These are phyloP conservation scores for Termitomyces sp. DNA, from an alignment of 1,284 basidiomycete genomes.

Conservation along the genomic window DNA sequence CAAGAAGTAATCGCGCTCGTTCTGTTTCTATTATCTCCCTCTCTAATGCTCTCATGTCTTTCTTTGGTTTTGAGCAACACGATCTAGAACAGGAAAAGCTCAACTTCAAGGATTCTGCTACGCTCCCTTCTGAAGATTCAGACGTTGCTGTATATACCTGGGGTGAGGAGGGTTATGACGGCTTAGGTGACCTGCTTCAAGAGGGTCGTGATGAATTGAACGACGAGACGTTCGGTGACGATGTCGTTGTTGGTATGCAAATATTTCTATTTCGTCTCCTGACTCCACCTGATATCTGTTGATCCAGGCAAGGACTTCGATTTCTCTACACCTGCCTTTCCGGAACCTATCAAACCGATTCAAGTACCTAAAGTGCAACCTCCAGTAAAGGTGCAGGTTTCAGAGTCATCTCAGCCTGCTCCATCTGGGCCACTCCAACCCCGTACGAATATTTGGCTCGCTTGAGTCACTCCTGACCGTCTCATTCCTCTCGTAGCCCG, in stretches of 20 bases:
- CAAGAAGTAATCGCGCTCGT: conserved; percentile 1
- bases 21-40: conserved; percentile 1
- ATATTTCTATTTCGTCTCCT: conserved; percentile 1
- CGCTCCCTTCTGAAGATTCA: conserved; percentile 60
- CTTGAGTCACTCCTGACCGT: conserved; percentile 18
- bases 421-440: conserved; percentile 19
- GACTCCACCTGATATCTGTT: conserved; percentile 8
- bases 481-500: conserved; percentile 27
- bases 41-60: conserved; percentile 57
- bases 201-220: conserved; percentile 90
- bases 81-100: conserved; percentile 60
- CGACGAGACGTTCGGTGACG: conserved; percentile 90
- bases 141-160: conserved; percentile 84
- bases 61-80: conserved; percentile 71
- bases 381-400: conserved; percentile 15
- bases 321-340: conserved; percentile 56
- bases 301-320: conserved; percentile 86
- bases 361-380: not conserved
- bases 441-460: conserved; percentile 22
- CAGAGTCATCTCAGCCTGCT: conserved; percentile 10
- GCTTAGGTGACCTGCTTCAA: conserved; percentile 81
- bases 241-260: conserved; percentile 57
- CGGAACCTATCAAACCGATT: conserved; percentile 23
- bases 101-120: conserved; percentile 43
- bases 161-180: conserved; percentile 87